Conservation (phyloP, 139 green algal genomes). For the Eudorina sp. region DNA sequence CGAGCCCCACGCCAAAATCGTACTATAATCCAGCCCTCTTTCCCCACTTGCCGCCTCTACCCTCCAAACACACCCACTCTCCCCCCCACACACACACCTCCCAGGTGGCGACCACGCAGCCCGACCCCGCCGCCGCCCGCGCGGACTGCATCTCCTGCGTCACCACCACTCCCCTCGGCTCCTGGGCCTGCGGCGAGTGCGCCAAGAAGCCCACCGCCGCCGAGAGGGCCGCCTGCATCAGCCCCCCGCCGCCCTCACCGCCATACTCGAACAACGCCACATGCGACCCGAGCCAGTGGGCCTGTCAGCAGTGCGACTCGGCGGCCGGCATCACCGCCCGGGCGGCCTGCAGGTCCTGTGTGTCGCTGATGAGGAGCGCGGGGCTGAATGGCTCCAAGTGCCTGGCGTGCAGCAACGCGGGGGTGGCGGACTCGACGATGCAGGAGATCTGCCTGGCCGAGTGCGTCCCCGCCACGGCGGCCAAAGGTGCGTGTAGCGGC, state of each 20-base stretch:
- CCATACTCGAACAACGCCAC: too few relatives aligned
- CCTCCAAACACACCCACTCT: neutral
- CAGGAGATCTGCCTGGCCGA: neutral
- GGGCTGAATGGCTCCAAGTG: neutral
- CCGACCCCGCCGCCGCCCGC: neutral
- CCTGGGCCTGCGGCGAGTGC: neutral
- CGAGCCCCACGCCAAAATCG: neutral
- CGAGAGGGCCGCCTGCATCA: neutral
- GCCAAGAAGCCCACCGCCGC: neutral
- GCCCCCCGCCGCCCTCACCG: neutral
- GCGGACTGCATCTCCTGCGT: neutral
- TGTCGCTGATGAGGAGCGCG: neutral
- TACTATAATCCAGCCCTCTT: neutral
- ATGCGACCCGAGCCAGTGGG: neutral
- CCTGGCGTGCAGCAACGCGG: neutral
- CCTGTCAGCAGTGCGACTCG: neutral
- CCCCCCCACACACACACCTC: too few relatives aligned
- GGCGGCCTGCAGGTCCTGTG: neutral
- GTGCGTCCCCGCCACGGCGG: neutral
- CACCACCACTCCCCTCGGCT: neutral
- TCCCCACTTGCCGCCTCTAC: neutral
- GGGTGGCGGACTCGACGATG: neutral
- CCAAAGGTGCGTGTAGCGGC: neutral
- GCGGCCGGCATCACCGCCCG: neutral
- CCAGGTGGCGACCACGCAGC: neutral